These are phyloP conservation scores for Bruguiera hainesii DNA, from an alignment of 441 rosid genomes.

Conservation along the genomic window DNA sequence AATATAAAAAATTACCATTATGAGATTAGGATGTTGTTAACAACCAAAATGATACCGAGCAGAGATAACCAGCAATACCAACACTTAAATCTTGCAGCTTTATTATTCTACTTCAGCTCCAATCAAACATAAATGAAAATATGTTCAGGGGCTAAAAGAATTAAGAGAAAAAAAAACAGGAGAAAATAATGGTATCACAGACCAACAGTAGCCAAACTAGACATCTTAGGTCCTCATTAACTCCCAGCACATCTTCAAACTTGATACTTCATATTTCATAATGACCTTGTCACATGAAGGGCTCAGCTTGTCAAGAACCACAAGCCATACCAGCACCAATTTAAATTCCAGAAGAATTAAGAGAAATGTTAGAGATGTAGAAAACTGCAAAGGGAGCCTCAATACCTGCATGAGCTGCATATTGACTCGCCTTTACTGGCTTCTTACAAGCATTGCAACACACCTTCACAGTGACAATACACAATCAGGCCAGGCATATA, in stretches of 20 bases:
- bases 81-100: too few species aligned
- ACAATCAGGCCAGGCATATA: slow-evolving; percentile 11
- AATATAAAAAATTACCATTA: too few species aligned
- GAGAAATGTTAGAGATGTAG: not conserved
- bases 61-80: too few species aligned
- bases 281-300: too few species aligned
- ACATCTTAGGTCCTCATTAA: too few species aligned
- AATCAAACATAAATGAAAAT: not conserved
- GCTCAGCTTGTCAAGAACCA: not conserved
- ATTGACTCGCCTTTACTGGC: slow-evolving; percentile 63
- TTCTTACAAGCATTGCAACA: slow-evolving; percentile 69
- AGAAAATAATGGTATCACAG: not conserved
- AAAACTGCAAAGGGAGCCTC: slow-evolving; percentile 12
- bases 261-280: too few species aligned
- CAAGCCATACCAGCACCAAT: not conserved
- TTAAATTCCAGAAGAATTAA: not conserved
- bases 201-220: too few species aligned
- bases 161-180: not conserved
- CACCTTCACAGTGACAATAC: slow-evolving; percentile 42
- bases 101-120: not conserved
- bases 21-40: too few species aligned
- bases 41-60: too few species aligned
- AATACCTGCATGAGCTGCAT: slow-evolving; percentile 62
- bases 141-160: not conserved
- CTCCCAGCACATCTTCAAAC: too few species aligned